Evolutionary conservation across 2,329 filamentous ascomycete species (phyloP), one percentile per base, ranked within the genome.

Genomic region (Fusarium nanum): DNA sequence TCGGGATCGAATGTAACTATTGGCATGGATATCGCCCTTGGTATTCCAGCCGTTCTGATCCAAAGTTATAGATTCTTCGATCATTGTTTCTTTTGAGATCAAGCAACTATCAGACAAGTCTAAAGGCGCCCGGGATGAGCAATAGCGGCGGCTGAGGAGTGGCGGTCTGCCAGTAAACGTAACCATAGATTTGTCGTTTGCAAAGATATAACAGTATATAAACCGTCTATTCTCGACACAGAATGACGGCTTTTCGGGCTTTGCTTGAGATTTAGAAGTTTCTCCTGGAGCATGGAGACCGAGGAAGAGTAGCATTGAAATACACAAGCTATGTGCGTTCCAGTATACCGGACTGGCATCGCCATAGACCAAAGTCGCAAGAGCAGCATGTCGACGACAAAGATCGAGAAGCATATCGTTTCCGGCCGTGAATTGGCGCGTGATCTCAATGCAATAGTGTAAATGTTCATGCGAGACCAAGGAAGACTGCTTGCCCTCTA

Each of bases 141-240:
- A 85, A 68, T 89, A 89, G 3, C 85, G 82, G 25, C 86, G 82
- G 12, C 82, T 82, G 6, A 88, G 73, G 7, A 84, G 75, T 0
- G 87, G 88, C 1, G 88, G 88, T 3, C 87, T 78, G 1, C 88
- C 88, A 6, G 83, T 82, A 47, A 88, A 88, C 0, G 84, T 81
- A 0, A 85, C 82, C 3, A 80, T 78, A 11, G 81, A 82, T 56
- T 88, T 88, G 72, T 89, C 87, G 14, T 81, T 73, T 41, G 75
- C 77, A 61, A 83, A 84, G 16, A 83, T 70, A 12, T 76, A 72
- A 3, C 76, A 75, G 20, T 82, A 81, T 6, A 83, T 49, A 12
- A 73, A 70, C 5, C 76, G 65, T n/a, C 71, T 64, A 20, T 70
- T 68, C 56, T 84, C 81, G 0, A 76, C 76, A 6, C 78, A 72